phyloP scores from a whole-genome alignment of 2,329 filamentous ascomycete species.

The Exophiala phaeomuriformis region DNA sequence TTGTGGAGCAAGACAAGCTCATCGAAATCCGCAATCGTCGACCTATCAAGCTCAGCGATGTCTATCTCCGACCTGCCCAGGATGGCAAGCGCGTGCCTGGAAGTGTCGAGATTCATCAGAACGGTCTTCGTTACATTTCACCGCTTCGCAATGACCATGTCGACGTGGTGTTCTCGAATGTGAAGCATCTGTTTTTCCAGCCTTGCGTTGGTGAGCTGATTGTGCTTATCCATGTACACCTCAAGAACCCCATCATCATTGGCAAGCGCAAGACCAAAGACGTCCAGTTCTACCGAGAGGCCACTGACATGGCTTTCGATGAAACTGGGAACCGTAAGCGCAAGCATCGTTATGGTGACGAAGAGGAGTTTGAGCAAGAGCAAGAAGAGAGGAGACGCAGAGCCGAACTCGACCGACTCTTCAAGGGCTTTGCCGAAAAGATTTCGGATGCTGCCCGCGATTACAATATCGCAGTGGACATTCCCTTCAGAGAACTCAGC shows the following conservation, averaged over 20 bases:
- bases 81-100: conserved; percentile 95
- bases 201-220: conserved; percentile 94
- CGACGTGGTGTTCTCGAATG: conserved; percentile 94
- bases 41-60: conserved; percentile 81
- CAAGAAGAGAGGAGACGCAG: conserved; percentile 90
- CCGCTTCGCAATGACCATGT: conserved; percentile 75
- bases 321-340: conserved; percentile 97
- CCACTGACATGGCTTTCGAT: conserved; percentile 96
- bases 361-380: conserved; percentile 97
- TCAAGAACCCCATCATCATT: conserved; percentile 96
- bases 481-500: conserved; percentile 91
- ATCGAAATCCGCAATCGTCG: conserved; percentile 90
- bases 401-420: conserved; percentile 87
- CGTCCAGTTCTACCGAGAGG: conserved; percentile 95
- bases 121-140: conserved; percentile 92
- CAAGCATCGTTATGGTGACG: conserved; percentile 94
- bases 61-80: conserved; percentile 90
- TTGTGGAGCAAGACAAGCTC: conserved; percentile 97
- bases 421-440: conserved; percentile 95
- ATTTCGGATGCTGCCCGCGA: conserved; percentile 91
- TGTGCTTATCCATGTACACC: conserved; percentile 94
- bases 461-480: conserved; percentile 86
- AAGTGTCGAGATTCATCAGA: conserved; percentile 95
- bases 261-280: conserved; percentile 99
- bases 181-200: conserved; percentile 98